A percentile compares a stretch with the other conserved stretches of the same genome.
Evolutionary conservation across 2,329 filamentous ascomycete species (phyloP).

Genomic region (Cercospora nicotianae): DNA sequence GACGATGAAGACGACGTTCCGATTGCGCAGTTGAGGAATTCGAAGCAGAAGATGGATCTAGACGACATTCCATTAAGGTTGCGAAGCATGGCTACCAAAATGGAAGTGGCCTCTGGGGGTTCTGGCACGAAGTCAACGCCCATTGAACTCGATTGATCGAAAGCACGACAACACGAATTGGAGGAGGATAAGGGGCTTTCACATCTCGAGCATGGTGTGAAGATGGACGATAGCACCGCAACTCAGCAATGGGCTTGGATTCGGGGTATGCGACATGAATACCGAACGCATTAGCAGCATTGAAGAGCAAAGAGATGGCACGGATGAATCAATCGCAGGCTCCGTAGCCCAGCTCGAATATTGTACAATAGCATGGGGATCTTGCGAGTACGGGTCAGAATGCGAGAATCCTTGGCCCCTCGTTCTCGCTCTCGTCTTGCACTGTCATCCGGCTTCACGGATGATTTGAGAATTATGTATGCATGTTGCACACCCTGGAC

Average conservation of each 20-base stretch:
- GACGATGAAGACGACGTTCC: background rate
- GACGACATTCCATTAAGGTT: background rate
- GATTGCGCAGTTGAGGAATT: background rate
- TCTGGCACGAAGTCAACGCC: background rate
- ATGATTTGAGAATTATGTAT: background rate
- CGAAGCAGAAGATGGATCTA: background rate
- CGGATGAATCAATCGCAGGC: background rate
- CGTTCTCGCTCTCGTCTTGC: conserved; percentile 20
- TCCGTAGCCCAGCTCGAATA: background rate
- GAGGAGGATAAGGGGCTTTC: background rate
- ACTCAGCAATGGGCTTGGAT: background rate
- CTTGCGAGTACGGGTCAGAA: background rate
- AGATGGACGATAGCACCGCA: background rate
- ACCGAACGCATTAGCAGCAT: background rate
- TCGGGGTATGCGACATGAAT: background rate
- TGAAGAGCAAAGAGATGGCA: background rate
- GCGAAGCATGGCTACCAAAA: background rate
- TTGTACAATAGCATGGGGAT: background rate
- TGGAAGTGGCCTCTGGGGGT: background rate
- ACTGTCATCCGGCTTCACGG: background rate
- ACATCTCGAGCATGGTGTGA: background rate
- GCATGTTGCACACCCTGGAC: background rate
- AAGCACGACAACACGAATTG: background rate
- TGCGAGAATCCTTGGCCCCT: background rate
- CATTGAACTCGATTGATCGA: background rate